Evolutionary conservation across 306 rosid genomes (phyloP).

Genomic region (Dicorynia guianensis): DNA sequence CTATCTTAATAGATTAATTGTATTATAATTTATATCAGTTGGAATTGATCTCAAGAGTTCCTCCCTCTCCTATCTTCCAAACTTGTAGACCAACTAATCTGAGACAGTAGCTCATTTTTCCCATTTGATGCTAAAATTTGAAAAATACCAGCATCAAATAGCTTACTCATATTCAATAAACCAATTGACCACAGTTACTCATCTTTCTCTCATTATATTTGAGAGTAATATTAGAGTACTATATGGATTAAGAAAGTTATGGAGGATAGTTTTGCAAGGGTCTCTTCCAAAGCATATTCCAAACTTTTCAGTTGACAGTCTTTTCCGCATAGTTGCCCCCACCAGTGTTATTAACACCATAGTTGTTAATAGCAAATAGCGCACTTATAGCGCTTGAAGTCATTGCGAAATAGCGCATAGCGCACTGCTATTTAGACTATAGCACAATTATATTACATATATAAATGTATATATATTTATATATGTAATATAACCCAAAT

Average conservation of each 20-base stretch:
- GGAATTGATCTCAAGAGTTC: conserved; percentile 15
- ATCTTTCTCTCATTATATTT: no score
- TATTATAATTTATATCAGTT: neutral
- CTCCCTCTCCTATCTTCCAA: neutral
- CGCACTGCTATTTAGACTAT: no score
- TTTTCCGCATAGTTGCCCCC: neutral
- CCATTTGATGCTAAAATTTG: neutral
- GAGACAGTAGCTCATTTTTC: conserved; percentile 7
- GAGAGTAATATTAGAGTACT: no score
- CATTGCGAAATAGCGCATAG: no score
- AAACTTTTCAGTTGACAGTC: neutral
- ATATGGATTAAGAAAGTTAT: no score
- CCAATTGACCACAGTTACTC: neutral
- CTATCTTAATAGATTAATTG: neutral
- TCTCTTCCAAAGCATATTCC: neutral
- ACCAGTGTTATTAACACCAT: neutral
- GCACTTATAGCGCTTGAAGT: no score
- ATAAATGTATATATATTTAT: no score
- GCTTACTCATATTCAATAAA: neutral
- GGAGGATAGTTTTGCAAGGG: neutral
- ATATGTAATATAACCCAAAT: no score
- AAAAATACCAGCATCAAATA: conserved; percentile 1
- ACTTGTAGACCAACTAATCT: neutral
- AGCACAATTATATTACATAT: no score
- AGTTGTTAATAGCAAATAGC: no score